phyloP scores from a whole-genome alignment of 257 asterid species.

The Solanum chiquidenum region DNA sequence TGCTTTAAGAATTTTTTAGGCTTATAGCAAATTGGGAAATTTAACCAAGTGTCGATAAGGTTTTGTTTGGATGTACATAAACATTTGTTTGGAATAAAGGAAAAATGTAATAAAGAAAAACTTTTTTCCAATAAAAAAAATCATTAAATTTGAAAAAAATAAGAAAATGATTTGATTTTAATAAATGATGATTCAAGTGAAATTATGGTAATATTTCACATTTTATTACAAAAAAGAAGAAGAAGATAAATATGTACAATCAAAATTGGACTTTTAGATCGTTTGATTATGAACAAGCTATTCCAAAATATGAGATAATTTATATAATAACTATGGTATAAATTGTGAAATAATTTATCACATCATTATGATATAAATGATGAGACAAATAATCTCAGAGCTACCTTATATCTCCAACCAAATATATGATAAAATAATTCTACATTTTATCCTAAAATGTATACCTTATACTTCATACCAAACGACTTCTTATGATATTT shows the following conservation, averaged over 20 bases:
- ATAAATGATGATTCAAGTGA: background rate
- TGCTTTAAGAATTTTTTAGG: background rate
- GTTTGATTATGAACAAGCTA: too few species aligned
- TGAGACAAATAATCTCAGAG: too few species aligned
- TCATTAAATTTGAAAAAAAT: background rate
- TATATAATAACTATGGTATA: too few species aligned
- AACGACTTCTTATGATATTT: accelerated
- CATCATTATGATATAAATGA: background rate
- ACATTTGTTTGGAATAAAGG: background rate
- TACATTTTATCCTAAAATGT: accelerated
- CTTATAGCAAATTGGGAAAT: background rate
- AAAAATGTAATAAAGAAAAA: background rate
- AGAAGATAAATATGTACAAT: background rate
- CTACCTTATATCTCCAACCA: too few species aligned
- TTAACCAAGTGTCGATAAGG: background rate
- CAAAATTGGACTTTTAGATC: too few species aligned
- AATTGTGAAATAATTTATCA: accelerated
- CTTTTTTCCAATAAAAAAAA: background rate
- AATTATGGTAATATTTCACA: too few species aligned
- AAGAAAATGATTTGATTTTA: background rate
- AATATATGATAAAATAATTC: too few species aligned
- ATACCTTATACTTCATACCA: accelerated
- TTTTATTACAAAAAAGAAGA: too few species aligned
- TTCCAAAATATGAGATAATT: too few species aligned
- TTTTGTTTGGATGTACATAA: background rate